A percentile compares a stretch with the other conserved stretches of the same genome.
Evolutionary conservation across 2,329 filamentous ascomycete species (phyloP).

Genomic region (Chalara sp.): DNA sequence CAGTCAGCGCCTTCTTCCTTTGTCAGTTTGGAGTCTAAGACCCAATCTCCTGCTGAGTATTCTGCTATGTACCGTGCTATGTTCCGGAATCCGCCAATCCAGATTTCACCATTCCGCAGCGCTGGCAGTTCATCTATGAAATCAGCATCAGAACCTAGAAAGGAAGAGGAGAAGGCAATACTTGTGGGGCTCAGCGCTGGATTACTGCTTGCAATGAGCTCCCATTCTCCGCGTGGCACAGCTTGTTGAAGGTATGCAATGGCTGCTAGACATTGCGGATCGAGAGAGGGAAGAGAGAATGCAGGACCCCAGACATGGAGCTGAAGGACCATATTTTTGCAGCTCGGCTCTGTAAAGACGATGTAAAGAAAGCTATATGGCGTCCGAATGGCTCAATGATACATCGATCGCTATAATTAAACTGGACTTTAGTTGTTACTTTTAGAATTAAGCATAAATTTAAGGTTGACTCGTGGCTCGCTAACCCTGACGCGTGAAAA

Average conservation of each 20-base stretch:
- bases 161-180: slow-evolving; percentile 37
- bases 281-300: slow-evolving; percentile 83
- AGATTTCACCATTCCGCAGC: slow-evolving; percentile 45
- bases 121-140: slow-evolving; percentile 47
- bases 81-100: slow-evolving; percentile 46
- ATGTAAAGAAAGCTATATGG: too few species aligned
- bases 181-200: slow-evolving; percentile 63
- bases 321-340: slow-evolving; percentile 45
- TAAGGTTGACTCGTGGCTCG: too few species aligned
- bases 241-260: slow-evolving; percentile 68
- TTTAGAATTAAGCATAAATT: too few species aligned
- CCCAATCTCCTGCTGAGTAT: slow-evolving; percentile 38
- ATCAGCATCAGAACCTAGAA: slow-evolving; percentile 3
- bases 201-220: slow-evolving; percentile 67
- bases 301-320: slow-evolving; percentile 88
- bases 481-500: too few species aligned
- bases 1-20: slow-evolving; percentile 39
- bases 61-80: slow-evolving; percentile 42
- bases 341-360: too few species aligned
- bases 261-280: slow-evolving; percentile 80
- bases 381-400: too few species aligned
- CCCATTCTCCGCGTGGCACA: slow-evolving; percentile 56
- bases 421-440: too few species aligned
- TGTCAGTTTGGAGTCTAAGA: slow-evolving; percentile 37
- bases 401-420: too few species aligned